Evolutionary conservation across 2,329 filamentous ascomycete species (phyloP).

Genomic region (Aspergillus eucalypticola): DNA sequence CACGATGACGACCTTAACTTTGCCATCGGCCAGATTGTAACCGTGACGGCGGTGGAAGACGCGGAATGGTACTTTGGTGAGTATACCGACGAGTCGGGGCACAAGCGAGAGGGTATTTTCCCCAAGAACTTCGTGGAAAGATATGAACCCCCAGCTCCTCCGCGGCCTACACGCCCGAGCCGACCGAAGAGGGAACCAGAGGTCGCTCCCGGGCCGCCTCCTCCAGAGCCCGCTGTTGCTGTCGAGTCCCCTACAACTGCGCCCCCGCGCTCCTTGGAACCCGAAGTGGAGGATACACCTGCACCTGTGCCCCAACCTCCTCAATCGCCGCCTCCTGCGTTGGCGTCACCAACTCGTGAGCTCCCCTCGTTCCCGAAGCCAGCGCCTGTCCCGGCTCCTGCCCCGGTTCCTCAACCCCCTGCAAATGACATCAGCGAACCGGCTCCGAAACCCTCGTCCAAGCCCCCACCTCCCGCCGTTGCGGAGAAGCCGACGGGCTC

Average conservation of each 20-base stretch:
- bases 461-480: conserved; percentile 64
- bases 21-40: conserved; percentile 81
- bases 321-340: conserved; percentile 24
- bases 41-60: conserved; percentile 89
- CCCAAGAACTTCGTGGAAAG: conserved; percentile 97
- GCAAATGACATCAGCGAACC: conserved; percentile 37
- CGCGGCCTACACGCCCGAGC: conserved; percentile 71
- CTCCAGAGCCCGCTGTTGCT: conserved; percentile 35
- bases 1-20: conserved; percentile 97
- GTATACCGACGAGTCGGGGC: conserved; percentile 74
- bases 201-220: conserved; percentile 31
- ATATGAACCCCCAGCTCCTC: conserved; percentile 87
- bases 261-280: conserved; percentile 36
- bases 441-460: conserved; percentile 48
- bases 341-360: conserved; percentile 29
- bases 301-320: conserved; percentile 29
- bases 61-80: conserved; percentile 91
- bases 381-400: conserved; percentile 28
- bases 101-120: conserved; percentile 81
- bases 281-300: conserved; percentile 30
- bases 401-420: conserved; percentile 32
- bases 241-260: conserved; percentile 28
- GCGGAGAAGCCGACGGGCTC: conserved; percentile 72
- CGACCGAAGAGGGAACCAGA: conserved; percentile 67
- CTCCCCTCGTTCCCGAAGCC: conserved; percentile 29